Percentiles rank a stretch among this genome's conserved stretches.
These are phyloP conservation scores for Adiantum capillusveneris DNA, from an alignment of 75 land plant genomes.

Conservation along the genomic window DNA sequence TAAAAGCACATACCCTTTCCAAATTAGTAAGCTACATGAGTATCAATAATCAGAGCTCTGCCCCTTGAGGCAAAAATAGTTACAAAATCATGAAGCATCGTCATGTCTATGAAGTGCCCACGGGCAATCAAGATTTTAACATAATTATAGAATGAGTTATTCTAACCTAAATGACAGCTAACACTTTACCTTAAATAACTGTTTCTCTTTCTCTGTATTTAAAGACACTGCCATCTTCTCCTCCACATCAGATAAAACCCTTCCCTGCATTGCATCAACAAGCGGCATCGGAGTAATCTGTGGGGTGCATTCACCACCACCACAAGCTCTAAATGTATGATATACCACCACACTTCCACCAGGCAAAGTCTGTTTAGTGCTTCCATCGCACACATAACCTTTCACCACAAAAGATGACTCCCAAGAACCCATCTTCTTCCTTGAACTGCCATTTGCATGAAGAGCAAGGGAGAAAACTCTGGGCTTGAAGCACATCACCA, in stretches of 20 bases:
- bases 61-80: no score
- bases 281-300: neutral
- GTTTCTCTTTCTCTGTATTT: no score
- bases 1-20: no score
- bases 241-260: neutral
- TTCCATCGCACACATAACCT: slow-evolving; percentile 10
- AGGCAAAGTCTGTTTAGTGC: slow-evolving; percentile 9
- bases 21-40: no score
- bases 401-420: neutral
- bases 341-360: slow-evolving; percentile 13
- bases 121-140: no score
- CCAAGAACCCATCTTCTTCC: neutral
- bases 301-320: neutral
- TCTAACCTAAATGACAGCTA: no score
- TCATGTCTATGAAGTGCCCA: no score
- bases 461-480: slow-evolving; percentile 39
- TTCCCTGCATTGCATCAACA: neutral
- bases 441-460: slow-evolving; percentile 11
- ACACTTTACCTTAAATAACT: no score
- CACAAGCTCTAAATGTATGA: slow-evolving; percentile 14
- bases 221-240: neutral
- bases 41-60: no score
- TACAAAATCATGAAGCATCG: no score
- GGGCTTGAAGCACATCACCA: slow-evolving; percentile 40
- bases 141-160: no score